Base-by-base conservation (phyloP, 805 yeast species). In the Millerago galiae region DNA sequence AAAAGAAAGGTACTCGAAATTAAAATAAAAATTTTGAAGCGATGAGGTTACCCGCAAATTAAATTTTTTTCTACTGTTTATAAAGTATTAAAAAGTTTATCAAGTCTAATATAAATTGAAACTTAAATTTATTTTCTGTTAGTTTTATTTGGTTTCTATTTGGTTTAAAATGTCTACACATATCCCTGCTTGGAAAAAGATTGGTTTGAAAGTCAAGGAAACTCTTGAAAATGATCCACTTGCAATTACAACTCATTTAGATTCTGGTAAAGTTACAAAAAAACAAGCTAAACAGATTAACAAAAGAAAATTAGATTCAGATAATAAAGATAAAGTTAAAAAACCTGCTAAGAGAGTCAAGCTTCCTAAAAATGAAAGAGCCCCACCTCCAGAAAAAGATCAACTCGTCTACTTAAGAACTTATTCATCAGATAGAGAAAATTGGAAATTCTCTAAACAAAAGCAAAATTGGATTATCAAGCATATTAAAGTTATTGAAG, bases 381-480 rank as follows among this genome's bases (percentile, higher is more conserved):
- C 63, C 5, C 81, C 87, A 2, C 84, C 88, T 1, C 89, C 88
- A 28, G 91, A 82, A 49, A 79, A 75, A 48, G 95, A 85, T 53
- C 93, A 85, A 58, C 67, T 81, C 29, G 75, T 66, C 1, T 85
- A 85, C 55, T 62, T 85, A 51, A 71, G 75, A 44, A 80, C 74
- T 41, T 86, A 71, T 54, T 58, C 64, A 4, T 69, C 71, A 11
- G 86, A 82, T 48, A 65, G 61, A 45, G 75, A 64, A 0, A 68
- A 72, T 45, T 86, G 95, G 95, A 86, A 86, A 66, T 86, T 86
- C 60, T 81, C 88, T 45, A 86, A 86, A 55, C 90, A 81, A 66
- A 85, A 86, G 50, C 95, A 86, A 61, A 85, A 85, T 56, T 86
- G 95, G 95, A 71, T 86, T 34, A 63, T 86, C 49, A 79, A 78